Base-by-base conservation (phyloP, 352 stramenopile genomes). In the Phytophthora palmivora region DNA sequence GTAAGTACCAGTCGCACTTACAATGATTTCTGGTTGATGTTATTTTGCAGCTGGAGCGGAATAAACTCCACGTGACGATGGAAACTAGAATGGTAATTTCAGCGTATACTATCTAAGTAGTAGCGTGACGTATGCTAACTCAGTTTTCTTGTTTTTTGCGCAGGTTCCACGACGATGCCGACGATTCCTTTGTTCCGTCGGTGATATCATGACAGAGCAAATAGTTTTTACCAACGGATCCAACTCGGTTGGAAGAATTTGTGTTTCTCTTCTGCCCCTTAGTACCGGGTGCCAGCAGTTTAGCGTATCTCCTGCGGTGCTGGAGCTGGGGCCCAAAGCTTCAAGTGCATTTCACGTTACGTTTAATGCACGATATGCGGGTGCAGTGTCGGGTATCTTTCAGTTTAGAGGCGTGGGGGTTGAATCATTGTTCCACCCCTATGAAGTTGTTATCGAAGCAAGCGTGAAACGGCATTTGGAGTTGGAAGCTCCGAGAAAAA, bases 211-310 rank as follows among this genome's bases (percentile, higher is more conserved):
- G 78, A 87, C 67, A 8, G 82, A 94, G 58, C 65, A 87, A 44
- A 84, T 94, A 22, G 66, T 91, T 24, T 91, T 94, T 32, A 88
- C 82, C 10, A 94, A 94, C 54, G 77, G 76, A 38, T 84, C 70
- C 15, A 70, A 80, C 33, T 70, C 58, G 6, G 58, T 89, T 30
- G 83, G 74, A 1, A 70, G 85, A 46, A 88, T 96, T 34, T 94
- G 84, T 49, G 81, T 90, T 1, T 91, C 85, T 0, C 68, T 94
- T 2, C 58, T 96, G 24, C 87, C 87, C n/a, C 70, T 96, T 4
- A 96, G 85, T 52, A 85, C 74, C 18, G 87, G 87, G 2, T 96
- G 87, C 30, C 87, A 96, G 38, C 87, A 96, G 46, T 96, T 94
- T 60, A 83, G 78, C 19, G 74, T 94, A 39, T 74, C 77, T 14